Conservation (phyloP, 1,284 basidiomycete species). For the Cryptococcus maquisensis region DNA sequence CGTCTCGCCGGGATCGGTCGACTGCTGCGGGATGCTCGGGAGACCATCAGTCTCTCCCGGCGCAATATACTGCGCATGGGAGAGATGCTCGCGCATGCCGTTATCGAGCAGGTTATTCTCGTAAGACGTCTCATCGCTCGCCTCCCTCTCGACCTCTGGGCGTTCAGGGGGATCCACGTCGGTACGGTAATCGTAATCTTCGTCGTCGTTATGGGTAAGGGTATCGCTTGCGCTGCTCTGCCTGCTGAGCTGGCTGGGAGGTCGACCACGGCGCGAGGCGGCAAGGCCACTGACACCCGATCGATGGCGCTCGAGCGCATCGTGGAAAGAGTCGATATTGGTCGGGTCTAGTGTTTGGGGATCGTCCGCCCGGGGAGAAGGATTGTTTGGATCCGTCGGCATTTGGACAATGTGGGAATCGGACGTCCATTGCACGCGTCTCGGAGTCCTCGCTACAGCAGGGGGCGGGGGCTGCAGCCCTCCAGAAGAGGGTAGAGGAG, state of each 20-base stretch:
- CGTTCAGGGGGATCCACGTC: slow-evolving; percentile 33
- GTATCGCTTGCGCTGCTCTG: slow-evolving; percentile 18
- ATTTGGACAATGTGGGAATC: slow-evolving; percentile 44
- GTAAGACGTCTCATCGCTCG: slow-evolving; percentile 1
- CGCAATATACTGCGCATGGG: slow-evolving; percentile 40
- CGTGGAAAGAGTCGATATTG: slow-evolving; percentile 36
- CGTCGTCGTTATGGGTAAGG: slow-evolving; percentile 18
- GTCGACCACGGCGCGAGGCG: slow-evolving; percentile 12
- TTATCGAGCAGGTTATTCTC: slow-evolving; percentile 25
- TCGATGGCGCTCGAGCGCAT: slow-evolving; percentile 38
- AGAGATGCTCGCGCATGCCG: slow-evolving; percentile 29
- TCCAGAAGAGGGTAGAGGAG: slow-evolving; percentile 4
- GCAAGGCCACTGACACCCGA: not conserved
- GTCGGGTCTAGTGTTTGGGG: slow-evolving; percentile 26
- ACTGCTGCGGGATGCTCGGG: slow-evolving; percentile 36
- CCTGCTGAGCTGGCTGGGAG: slow-evolving; percentile 21
- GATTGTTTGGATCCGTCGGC: slow-evolving; percentile 9
- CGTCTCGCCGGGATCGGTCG: slow-evolving; percentile 16
- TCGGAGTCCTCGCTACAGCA: slow-evolving; percentile 35
- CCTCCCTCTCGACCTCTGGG: slow-evolving; percentile 1
- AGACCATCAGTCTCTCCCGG: slow-evolving; percentile 51
- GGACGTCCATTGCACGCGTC: slow-evolving; percentile 45
- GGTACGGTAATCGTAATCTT: slow-evolving; percentile 48
- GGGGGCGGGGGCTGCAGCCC: slow-evolving; percentile 3
- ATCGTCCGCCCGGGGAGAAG: slow-evolving; percentile 10